Evolutionary conservation across 805 yeast species (phyloP), one percentile per base, ranked within the genome.

Genomic region (Kluyveromyces aestuarii): DNA sequence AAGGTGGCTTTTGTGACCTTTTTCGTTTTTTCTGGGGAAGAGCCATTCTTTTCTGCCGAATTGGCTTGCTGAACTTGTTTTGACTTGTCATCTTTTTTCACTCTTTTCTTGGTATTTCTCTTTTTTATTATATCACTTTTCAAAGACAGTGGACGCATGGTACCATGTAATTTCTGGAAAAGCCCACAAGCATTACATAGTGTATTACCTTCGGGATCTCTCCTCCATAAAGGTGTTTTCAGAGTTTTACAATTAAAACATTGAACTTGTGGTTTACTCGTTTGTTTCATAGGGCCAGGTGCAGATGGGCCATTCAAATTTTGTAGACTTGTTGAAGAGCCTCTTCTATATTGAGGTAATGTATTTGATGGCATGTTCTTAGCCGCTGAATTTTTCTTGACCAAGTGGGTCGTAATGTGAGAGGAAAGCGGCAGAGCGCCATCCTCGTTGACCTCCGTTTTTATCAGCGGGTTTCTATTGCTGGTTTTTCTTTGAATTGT

Each of bases 151-250:
- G 99, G 99, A 50, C 98, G 73, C 52, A 87, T 95, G 3, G 88
- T 91, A n/a, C 97, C 98, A 60, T 91, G 98, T 21, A 91, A 72
- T 66, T 91, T 91, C 60, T 87, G 75, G 58, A 91, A 91, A 51
- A 91, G 71, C 0, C 98, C 99, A 71, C 99, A 91, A 0, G 99
- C 98, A 66, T 91, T 91, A 69, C 98, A 91, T 50, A 91, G 71
- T 0, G 96, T 95, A 59, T 87, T 84, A 1, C 97, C 97, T 50
- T 86, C 87, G 0, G 95, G 89, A 58, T 88, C 87, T 45, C 97
- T 74, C 57, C 99, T 73, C 99, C 99, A 91, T 16, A 91, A 67
- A 1, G 99, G 99, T 0, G 99, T 91, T 16, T 95, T 89, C 53
- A 77, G 80, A 0, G 99, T 91, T 59, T 84, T 82, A 67, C 99